Conservation (phyloP, 2,329 filamentous ascomycete species). For the Plenodomus lindquistii region DNA sequence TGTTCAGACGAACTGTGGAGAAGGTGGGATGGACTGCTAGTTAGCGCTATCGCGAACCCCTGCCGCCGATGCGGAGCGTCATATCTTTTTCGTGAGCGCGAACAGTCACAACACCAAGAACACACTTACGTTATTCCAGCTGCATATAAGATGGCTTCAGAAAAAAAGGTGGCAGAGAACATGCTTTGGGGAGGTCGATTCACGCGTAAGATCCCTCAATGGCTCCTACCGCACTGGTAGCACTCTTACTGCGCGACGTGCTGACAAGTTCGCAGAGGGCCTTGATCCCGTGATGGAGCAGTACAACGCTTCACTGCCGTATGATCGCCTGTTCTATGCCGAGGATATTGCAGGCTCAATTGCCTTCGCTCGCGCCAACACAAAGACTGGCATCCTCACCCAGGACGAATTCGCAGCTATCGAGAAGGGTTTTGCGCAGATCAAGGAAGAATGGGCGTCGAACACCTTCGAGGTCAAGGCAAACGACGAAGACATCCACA, state of each 20-base stretch:
- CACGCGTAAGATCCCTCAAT: constrained; percentile 25
- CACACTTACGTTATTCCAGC: not conserved
- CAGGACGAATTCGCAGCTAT: constrained; percentile 73
- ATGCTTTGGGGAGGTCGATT: constrained; percentile 47
- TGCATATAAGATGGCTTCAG: constrained; percentile 32
- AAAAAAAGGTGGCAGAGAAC: constrained; percentile 44
- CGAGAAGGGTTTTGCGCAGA: constrained; percentile 68
- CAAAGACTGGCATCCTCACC: constrained; percentile 73
- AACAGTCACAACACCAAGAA: constrained; percentile 26
- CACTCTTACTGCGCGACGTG: not conserved
- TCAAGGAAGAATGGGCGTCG: constrained; percentile 55
- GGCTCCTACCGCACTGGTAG: not conserved
- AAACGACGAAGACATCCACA: constrained; percentile 60
- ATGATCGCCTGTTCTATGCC: constrained; percentile 76
- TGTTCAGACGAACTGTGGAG: not conserved
- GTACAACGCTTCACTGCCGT: constrained; percentile 82
- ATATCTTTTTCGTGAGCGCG: constrained; percentile 25
- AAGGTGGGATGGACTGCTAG: not conserved
- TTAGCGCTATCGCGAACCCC: constrained; percentile 13
- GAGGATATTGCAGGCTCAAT: constrained; percentile 81
- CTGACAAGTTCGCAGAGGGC: constrained; percentile 59
- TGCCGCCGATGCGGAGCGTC: constrained; percentile 30
- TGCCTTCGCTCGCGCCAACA: constrained; percentile 80
- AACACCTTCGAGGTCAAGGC: constrained; percentile 53
- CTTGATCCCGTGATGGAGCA: constrained; percentile 84